A percentile compares a stretch with the other conserved stretches of the same genome.
phyloP scores from a whole-genome alignment of 768 basidiomycete genomes.

The Dentipellis fragilis region DNA sequence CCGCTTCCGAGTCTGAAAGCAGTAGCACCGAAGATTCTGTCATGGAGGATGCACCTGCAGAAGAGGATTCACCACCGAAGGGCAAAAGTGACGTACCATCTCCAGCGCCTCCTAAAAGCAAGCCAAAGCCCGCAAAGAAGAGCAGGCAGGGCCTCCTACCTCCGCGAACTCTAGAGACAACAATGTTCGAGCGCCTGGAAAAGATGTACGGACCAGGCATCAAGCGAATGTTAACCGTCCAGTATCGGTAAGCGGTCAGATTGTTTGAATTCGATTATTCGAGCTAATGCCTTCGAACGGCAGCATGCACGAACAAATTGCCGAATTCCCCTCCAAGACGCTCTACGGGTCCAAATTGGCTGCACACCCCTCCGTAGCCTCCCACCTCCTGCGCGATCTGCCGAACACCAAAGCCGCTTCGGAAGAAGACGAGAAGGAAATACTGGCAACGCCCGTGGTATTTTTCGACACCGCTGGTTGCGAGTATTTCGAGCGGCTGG shows the following conservation, averaged over 20 bases:
- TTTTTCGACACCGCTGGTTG: conserved; percentile 95
- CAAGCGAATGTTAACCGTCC: conserved; percentile 81
- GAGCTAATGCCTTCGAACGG: background rate
- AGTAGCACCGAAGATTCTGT: background rate
- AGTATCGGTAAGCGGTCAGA: conserved; percentile 60
- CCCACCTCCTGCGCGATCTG: conserved; percentile 64
- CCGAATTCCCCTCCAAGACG: conserved; percentile 73
- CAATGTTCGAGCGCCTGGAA: conserved; percentile 88
- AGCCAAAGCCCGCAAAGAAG: background rate
- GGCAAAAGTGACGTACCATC: background rate
- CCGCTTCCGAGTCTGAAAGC: background rate
- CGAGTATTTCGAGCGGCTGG: conserved; percentile 81
- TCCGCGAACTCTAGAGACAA: conserved; percentile 72
- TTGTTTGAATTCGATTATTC: background rate
- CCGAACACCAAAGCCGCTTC: conserved; percentile 38
- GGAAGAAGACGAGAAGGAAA: conserved; percentile 65
- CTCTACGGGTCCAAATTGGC: conserved; percentile 66
- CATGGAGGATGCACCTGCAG: background rate
- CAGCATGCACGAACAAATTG: conserved; percentile 86
- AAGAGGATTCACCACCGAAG: background rate
- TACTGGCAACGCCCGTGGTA: conserved; percentile 67
- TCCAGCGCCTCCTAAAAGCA: background rate
- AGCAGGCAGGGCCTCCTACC: conserved; percentile 30
- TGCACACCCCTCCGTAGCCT: conserved; percentile 62
- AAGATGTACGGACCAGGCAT: conserved; percentile 75